These are phyloP conservation scores for Venturia asperata DNA, from an alignment of 2,329 filamentous ascomycete species.

Conservation along the genomic window DNA sequence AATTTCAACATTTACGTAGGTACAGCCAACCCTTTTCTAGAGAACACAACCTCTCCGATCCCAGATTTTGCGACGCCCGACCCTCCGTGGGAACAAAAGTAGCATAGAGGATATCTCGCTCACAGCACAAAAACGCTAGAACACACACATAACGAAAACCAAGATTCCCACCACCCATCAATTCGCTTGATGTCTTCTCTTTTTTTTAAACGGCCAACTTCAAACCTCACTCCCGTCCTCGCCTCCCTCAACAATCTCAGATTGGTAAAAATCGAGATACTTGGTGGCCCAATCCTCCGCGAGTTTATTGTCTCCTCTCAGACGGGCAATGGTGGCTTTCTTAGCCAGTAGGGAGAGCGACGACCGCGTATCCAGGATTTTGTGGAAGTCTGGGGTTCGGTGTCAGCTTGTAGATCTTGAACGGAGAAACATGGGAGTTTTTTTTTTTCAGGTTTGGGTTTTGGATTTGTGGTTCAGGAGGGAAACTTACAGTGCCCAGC, in stretches of 20 bases:
- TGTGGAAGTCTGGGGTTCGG: constrained; percentile 48
- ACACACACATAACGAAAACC: too few species aligned
- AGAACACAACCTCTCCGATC: too few species aligned
- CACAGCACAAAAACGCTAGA: too few species aligned
- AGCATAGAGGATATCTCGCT: too few species aligned
- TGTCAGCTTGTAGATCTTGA: not conserved
- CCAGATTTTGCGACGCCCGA: too few species aligned
- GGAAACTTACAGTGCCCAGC: constrained; percentile 22
- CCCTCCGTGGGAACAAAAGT: too few species aligned
- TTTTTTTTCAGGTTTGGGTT: not conserved
- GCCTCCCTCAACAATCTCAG: constrained; percentile 10
- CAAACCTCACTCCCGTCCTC: not conserved
- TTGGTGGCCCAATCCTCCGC: constrained; percentile 24
- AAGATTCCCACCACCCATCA: too few species aligned
- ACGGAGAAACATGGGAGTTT: constrained; percentile 24
- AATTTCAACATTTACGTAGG: too few species aligned
- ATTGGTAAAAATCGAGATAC: constrained; percentile 25
- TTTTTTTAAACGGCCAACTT: not conserved
- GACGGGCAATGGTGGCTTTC: constrained; percentile 68
- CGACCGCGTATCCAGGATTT: constrained; percentile 59
- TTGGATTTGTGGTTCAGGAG: not conserved
- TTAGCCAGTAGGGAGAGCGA: constrained; percentile 77
- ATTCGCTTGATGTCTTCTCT: too few species aligned
- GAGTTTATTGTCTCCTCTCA: constrained; percentile 50
- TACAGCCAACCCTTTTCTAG: too few species aligned